phyloP scores from a whole-genome alignment of 345 rosid genomes.

The Passiflora organensis region DNA sequence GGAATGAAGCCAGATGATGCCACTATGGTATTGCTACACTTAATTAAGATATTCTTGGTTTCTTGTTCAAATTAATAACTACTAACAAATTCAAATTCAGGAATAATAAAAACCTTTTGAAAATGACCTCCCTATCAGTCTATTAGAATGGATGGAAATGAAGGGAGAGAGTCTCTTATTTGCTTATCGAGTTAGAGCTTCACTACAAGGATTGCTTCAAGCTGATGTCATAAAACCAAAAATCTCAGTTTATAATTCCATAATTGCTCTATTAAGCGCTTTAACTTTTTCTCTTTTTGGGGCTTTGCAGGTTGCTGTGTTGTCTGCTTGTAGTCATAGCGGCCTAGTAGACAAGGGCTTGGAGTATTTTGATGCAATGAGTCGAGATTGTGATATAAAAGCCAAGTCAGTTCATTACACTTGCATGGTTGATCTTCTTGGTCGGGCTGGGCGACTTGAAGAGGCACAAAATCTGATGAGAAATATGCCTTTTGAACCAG shows the following conservation, averaged over 20 bases:
- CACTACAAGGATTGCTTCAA: not conserved
- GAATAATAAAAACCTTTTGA: too few relatives aligned
- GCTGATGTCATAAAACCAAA: not conserved
- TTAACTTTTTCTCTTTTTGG: slow-evolving; percentile 8
- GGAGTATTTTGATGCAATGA: slow-evolving; percentile 47
- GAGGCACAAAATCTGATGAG: slow-evolving; percentile 55
- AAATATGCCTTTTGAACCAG: slow-evolving; percentile 60
- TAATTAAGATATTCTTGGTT: too few relatives aligned
- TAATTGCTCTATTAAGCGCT: not conserved
- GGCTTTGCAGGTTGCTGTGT: slow-evolving; percentile 45
- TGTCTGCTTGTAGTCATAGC: slow-evolving; percentile 69
- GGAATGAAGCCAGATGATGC: slow-evolving; percentile 56
- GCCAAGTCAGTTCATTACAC: slow-evolving; percentile 58
- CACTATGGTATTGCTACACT: slow-evolving; percentile 37
- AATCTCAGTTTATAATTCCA: not conserved
- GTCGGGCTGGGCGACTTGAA: slow-evolving; percentile 60
- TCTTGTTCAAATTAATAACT: too few relatives aligned
- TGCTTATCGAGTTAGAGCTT: not conserved
- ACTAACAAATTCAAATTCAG: too few relatives aligned
- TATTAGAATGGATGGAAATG: not conserved
- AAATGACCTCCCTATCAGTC: not conserved
- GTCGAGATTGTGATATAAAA: slow-evolving; percentile 42
- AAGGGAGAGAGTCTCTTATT: not conserved
- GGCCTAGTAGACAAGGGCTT: slow-evolving; percentile 57
- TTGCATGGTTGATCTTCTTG: slow-evolving; percentile 74